Evolutionary conservation across 495 filamentous ascomycete species (phyloP).

Genomic region (Pyronema domesticum): DNA sequence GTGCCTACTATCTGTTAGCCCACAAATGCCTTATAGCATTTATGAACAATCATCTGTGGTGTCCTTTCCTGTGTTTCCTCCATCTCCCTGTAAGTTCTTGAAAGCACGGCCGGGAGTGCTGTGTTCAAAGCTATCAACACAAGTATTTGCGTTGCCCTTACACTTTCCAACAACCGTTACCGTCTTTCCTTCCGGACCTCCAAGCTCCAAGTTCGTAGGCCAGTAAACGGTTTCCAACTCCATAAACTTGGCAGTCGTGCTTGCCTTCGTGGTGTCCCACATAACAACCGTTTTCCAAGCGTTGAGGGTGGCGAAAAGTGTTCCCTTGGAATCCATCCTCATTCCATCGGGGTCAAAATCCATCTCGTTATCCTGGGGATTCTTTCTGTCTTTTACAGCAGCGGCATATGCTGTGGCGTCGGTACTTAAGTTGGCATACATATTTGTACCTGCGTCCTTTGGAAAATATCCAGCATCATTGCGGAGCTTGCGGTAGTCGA

Average conservation of each 20-base stretch:
- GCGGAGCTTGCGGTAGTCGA: slow-evolving; percentile 3
- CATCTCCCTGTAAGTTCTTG: slow-evolving; percentile 6
- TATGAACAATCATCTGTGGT: no score
- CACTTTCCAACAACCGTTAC: slow-evolving; percentile 12
- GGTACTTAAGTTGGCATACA: neutral
- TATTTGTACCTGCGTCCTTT: neutral
- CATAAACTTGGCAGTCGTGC: neutral
- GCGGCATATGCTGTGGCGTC: neutral
- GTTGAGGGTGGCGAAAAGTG: slow-evolving; percentile 11
- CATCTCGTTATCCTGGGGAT: neutral
- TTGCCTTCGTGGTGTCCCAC: slow-evolving; percentile 6
- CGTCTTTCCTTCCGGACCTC: slow-evolving; percentile 13
- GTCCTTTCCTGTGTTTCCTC: neutral
- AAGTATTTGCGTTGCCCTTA: neutral
- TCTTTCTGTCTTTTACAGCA: neutral
- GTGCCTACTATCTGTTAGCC: no score
- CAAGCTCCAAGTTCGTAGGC: slow-evolving; percentile 14
- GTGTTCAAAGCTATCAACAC: slow-evolving; percentile 10
- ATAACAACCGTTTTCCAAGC: slow-evolving; percentile 6
- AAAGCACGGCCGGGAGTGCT: slow-evolving; percentile 5
- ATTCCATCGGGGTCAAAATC: slow-evolving; percentile 15
- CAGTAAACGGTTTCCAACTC: slow-evolving; percentile 5
- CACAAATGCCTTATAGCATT: no score
- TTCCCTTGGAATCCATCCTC: slow-evolving; percentile 10
- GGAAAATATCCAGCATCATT: neutral